phyloP scores from a whole-genome alignment of 345 rosid genomes.

The Sapria himalayana region DNA sequence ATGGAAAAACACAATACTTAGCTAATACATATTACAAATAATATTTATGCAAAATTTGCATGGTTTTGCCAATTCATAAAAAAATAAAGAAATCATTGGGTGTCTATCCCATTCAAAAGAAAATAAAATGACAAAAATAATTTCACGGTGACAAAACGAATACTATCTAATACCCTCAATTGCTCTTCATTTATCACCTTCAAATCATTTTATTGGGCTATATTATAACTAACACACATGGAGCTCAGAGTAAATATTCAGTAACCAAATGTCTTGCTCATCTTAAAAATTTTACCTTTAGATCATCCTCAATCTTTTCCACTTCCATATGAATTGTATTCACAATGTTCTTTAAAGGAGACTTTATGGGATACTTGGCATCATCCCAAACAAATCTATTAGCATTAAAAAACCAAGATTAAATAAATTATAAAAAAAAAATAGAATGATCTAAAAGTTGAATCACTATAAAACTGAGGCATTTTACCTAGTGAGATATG shows the following conservation, averaged over 20 bases:
- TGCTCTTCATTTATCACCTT: too few species aligned
- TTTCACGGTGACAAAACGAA: too few species aligned
- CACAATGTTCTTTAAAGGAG: constrained; percentile 77
- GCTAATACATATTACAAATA: too few species aligned
- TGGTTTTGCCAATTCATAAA: too few species aligned
- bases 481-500: constrained; percentile 81
- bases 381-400: constrained; percentile 94
- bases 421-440: not conserved
- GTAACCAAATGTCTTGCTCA: constrained; percentile 5
- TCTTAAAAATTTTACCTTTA: constrained; percentile 37
- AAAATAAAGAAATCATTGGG: too few species aligned
- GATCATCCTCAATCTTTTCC: constrained; percentile 94
- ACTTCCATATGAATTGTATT: constrained; percentile 65
- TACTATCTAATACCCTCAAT: too few species aligned
- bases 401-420: not conserved
- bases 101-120: too few species aligned
- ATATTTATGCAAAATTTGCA: too few species aligned
- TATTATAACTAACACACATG: too few species aligned
- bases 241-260: constrained; percentile 4
- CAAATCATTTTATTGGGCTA: too few species aligned
- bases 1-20: too few species aligned
- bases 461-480: not conserved
- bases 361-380: constrained; percentile 85
- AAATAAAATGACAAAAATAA: too few species aligned
- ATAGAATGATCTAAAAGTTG: not conserved